These are phyloP conservation scores for Globisporangium carolinianum DNA, from an alignment of 352 stramenopile genomes.

Conservation along the genomic window DNA sequence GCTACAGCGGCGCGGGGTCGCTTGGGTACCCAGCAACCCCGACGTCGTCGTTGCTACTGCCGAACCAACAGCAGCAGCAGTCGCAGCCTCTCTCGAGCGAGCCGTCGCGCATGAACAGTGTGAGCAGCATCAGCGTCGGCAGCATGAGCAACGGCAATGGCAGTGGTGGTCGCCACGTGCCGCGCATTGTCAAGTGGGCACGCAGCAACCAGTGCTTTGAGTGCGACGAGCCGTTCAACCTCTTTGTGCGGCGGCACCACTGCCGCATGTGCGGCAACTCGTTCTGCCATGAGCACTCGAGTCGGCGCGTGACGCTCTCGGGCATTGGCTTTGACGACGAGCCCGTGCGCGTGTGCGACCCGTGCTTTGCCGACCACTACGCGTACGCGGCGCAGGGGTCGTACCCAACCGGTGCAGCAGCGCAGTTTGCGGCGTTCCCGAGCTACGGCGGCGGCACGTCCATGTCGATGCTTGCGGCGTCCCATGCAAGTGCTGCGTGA, in stretches of 20 bases:
- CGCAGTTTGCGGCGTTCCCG: conserved; percentile 7
- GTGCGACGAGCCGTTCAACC: conserved; percentile 75
- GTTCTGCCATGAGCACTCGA: conserved; percentile 85
- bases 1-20: conserved; percentile 18
- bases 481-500: conserved; percentile 13
- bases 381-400: conserved; percentile 21
- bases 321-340: conserved; percentile 80
- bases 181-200: conserved; percentile 76
- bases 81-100: conserved; percentile 4
- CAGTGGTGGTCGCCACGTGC: conserved; percentile 19
- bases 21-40: conserved; percentile 10
- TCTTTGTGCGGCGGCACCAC: conserved; percentile 81
- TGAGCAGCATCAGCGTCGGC: conserved; percentile 6
- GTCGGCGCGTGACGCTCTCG: conserved; percentile 57
- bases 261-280: conserved; percentile 85
- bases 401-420: conserved; percentile 4
- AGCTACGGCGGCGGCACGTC: conserved; percentile 7
- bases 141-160: neutral
- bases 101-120: conserved; percentile 7
- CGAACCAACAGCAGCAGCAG: neutral
- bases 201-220: conserved; percentile 79
- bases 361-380: conserved; percentile 79
- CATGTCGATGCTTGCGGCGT: conserved; percentile 8
- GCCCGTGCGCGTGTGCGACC: conserved; percentile 79
- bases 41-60: conserved; percentile 6